Percentiles rank a stretch among this genome's conserved stretches.
Conservation (phyloP, 2,329 filamentous ascomycete genomes). For the Pseudogymnoascus sp. region DNA sequence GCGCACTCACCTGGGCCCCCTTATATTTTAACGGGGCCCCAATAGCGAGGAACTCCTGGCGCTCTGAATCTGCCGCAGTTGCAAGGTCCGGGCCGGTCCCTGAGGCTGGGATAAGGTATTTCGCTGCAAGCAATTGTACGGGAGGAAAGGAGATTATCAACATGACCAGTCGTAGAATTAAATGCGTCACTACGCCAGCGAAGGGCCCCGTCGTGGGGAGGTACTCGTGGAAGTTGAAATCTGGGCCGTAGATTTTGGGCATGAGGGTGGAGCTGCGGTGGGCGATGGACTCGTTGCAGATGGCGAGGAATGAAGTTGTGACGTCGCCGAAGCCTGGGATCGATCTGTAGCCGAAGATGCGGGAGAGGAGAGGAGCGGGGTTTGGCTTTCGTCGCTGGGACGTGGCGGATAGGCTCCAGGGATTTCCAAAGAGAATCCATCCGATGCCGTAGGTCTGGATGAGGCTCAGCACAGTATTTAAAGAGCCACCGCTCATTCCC, state of each 20-base stretch:
- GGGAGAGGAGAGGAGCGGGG: not conserved
- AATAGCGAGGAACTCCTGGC: not conserved
- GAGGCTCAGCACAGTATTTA: slow-evolving; percentile 5
- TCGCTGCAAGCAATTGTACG: not conserved
- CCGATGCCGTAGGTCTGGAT: slow-evolving; percentile 6
- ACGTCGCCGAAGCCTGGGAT: not conserved
- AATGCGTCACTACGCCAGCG: not conserved
- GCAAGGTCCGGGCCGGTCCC: not conserved
- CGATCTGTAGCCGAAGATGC: slow-evolving; percentile 1
- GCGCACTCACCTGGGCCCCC: not conserved
- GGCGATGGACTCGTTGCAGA: slow-evolving; percentile 4
- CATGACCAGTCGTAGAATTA: not conserved
- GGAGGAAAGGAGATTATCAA: not conserved
- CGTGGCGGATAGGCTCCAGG: not conserved
- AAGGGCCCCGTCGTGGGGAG: not conserved
- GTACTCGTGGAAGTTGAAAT: slow-evolving; percentile 3
- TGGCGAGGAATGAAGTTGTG: slow-evolving; percentile 10
- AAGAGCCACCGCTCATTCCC: slow-evolving; percentile 9
- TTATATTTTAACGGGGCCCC: not conserved
- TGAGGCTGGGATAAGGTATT: not conserved
- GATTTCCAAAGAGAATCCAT: slow-evolving; percentile 7
- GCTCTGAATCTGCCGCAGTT: not conserved
- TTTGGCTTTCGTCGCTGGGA: not conserved
- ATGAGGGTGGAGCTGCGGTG: slow-evolving; percentile 9
- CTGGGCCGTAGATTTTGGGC: slow-evolving; percentile 1